phyloP scores from a whole-genome alignment of 495 filamentous ascomycete species.

The Hypoxylon cercidicola region DNA sequence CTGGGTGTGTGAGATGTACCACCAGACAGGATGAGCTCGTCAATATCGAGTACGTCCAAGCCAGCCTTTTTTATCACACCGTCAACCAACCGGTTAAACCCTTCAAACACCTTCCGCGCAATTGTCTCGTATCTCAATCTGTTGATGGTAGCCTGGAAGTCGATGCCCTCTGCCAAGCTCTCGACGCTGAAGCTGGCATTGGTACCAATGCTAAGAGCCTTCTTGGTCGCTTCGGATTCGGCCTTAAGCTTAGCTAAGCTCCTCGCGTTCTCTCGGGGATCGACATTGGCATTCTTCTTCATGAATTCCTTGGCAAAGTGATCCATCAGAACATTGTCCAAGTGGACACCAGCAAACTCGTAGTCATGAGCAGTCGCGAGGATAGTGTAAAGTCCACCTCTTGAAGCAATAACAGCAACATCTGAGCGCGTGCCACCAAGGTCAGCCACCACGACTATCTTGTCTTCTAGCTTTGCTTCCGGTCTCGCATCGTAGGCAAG shows the following conservation, averaged over 20 bases:
- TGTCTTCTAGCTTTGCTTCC: slow-evolving; percentile 79
- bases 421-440: slow-evolving; percentile 93
- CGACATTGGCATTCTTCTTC: slow-evolving; percentile 85
- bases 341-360: slow-evolving; percentile 79
- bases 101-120: slow-evolving; percentile 80
- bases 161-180: slow-evolving; percentile 84
- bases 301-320: slow-evolving; percentile 98
- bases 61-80: slow-evolving; percentile 90
- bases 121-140: slow-evolving; percentile 93
- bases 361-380: slow-evolving; percentile 95
- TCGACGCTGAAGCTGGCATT: slow-evolving; percentile 93
- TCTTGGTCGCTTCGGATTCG: slow-evolving; percentile 89
- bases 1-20: slow-evolving; percentile 94
- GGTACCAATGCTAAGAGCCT: slow-evolving; percentile 85
- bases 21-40: slow-evolving; percentile 93
- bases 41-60: slow-evolving; percentile 90
- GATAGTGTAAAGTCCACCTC: slow-evolving; percentile 96
- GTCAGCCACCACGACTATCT: slow-evolving; percentile 91
- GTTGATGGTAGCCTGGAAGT: slow-evolving; percentile 92
- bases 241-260: slow-evolving; percentile 91
- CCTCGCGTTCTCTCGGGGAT: slow-evolving; percentile 82
- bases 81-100: slow-evolving; percentile 86
- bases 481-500: slow-evolving; percentile 92
- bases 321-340: slow-evolving; percentile 92
- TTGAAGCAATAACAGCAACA: slow-evolving; percentile 86